Conservation (phyloP, 2,329 filamentous ascomycete genomes). For the Coniochaeta sp. region DNA sequence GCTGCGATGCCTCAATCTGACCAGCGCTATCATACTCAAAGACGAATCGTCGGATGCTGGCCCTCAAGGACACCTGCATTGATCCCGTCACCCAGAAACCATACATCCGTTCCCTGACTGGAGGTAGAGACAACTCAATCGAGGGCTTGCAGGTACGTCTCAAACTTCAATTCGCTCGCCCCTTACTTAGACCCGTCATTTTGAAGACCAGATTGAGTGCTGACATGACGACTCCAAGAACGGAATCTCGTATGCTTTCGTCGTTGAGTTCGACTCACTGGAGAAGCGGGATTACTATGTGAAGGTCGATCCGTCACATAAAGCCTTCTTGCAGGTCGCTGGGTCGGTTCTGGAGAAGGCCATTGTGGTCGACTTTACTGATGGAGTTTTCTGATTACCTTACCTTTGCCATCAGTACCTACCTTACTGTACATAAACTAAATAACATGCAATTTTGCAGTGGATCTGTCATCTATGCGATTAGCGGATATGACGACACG, state of each 20-base stretch:
- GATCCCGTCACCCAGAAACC: conserved; percentile 49
- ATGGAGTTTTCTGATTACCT: conserved; percentile 5
- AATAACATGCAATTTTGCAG: neutral
- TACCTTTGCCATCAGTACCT: neutral
- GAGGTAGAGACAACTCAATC: conserved; percentile 53
- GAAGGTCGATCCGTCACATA: conserved; percentile 27
- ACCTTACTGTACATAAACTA: neutral
- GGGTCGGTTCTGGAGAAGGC: conserved; percentile 24
- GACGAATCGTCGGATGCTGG: conserved; percentile 36
- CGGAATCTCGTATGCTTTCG: conserved; percentile 33
- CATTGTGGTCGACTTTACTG: conserved; percentile 28
- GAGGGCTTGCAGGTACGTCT: conserved; percentile 50
- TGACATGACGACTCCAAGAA: conserved; percentile 17
- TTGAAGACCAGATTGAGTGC: neutral
- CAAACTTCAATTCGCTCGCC: neutral
- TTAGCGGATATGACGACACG: neutral
- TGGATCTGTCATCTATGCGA: neutral
- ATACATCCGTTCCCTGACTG: conserved; percentile 52
- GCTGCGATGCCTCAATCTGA: neutral
- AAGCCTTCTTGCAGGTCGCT: conserved; percentile 26
- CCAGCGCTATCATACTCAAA: neutral
- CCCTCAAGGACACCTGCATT: conserved; percentile 49
- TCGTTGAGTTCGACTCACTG: conserved; percentile 28
- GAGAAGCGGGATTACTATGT: conserved; percentile 35
- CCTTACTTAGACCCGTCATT: neutral